Evolutionary conservation across 1,284 basidiomycete species (phyloP), one percentile per base, ranked within the genome.

Genomic region (Amylostereum chailletii): DNA sequence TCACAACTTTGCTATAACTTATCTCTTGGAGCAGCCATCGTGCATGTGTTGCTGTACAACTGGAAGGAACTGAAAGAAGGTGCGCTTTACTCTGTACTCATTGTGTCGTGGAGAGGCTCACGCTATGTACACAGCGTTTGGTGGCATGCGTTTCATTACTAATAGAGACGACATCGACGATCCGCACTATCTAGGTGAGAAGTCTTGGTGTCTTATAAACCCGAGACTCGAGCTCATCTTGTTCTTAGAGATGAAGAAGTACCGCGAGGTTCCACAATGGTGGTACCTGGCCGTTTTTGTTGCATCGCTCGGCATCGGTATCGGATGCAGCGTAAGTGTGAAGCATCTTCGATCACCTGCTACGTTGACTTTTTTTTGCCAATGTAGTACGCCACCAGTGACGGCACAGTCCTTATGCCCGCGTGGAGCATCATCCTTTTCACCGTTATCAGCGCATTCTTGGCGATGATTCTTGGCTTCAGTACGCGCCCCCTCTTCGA

Each of bases 381-480:
- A 50, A 33, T 19, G n/a, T 40, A 67, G 65, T 77, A 77, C 57
- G 69, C 72, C 19, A 62, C 64, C 38, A 70, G 70, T 3, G 58
- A 63, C 26, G 49, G 49, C 31, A 19, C 31, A 3, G 69, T 72
- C n/a, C 69, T 77, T 19, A 66, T 77, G 53, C 76, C 76, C 4
- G 74, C 70, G 50, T 79, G 76, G 76, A 74, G 73, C 55, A 63
- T 78, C 47, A 60, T 79, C 30, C 58, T 74, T 42, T 77, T 79
- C 59, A 76, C 76, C 1, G 55, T 60, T 11, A 61, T 72, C 53
- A 75, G 69, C 57, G 68, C 62, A 44, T 59, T 75, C 56, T 66
- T 79, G 41, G 69, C 76, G 1, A 57, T 78, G 34, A 65, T 72
- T 51, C 60, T 78, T 6, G 74, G 75, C 19, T 76, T 77, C 62